Base-by-base conservation (phyloP, 768 basidiomycete genomes). In the Guyanaporus albipodus region DNA sequence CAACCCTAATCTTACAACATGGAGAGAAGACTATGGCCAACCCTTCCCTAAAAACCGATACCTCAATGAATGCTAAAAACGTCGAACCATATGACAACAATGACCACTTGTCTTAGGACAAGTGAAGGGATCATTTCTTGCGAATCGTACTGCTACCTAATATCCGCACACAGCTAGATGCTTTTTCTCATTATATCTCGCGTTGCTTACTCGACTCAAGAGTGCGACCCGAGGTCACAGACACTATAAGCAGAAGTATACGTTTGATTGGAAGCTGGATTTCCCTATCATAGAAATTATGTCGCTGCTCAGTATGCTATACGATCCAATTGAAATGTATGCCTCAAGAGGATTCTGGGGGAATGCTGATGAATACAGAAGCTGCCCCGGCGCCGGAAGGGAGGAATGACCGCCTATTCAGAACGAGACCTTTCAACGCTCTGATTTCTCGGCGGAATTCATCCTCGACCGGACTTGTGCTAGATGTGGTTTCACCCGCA, bases 341-440 rank as follows among this genome's bases (percentile, higher is more conserved):
- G 8, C 28, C 2, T 42, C 31, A 48, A 22, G 42, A 47, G 1
- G 51, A n/a, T 32, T 22, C 36, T 22, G 32, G 29, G 34, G 49
- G 26, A 8, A 51, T 54, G 22, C 35, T 38, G 2, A 42, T 19
- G n/a, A 40, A 28, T 29, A 56, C 54, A 27, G 42, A 42, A 42
- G 28, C 34, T 32, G n/a, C n/a, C n/a, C 50, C 42, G 1, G 34
- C 14, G 3, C 21, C 31, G 4, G 36, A 35, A 22, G 56, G 50
- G 9, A 55, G 38, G 42, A 57, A 60, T 12, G 70, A 73, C 53
- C 57, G 80, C 81, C 88, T 71, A 61, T 87, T 91, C 35, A 91
- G 69, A 38, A 86, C 85, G 18, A 90, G 73, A 8, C 87, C 87
- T 57, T 90, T 91, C 57, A 91, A 65, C 11, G 85, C 82, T 46